Evolutionary conservation across 805 yeast genomes (phyloP), one percentile per base, ranked within the genome.

Genomic region (Lipomyces orientalis): DNA sequence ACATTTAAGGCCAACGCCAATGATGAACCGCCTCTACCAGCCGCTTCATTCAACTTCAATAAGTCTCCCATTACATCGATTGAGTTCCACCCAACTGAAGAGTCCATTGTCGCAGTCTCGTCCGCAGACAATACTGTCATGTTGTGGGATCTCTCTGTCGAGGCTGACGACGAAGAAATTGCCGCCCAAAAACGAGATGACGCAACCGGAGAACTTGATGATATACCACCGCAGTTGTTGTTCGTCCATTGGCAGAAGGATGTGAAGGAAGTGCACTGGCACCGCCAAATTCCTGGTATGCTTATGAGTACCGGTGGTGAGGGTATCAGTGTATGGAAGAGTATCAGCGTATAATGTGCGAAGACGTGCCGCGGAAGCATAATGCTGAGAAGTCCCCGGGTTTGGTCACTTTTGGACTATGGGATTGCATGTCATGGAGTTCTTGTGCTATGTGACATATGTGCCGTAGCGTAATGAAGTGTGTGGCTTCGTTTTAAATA

Each of bases 161-260:
- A 95, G 81, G 98, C 98, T 2, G 99, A 93, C 79, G 98, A 95
- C 77, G 98, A 94, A 77, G 99, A 94, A 80, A 90, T 94, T 72
- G 87, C 90, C 66, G 90, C 89, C 76, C 98, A 94, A 80, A 86
- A 87, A 74, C 85, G 87, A 65, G 95, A 90, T 74, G 85, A 88
- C 54, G 85, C 85, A 73, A 79, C 79, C 16, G 73, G 71, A 22
- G 98, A 93, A 74, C 82, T 95, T 72, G 88, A 88, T 72, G 96
- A 90, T 75, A 91, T 94, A 71, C 99, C 99, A 19, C 95, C 98
- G 29, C 99, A 95, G 80, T 84, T 95, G 75, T 82, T 95, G 77
- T 95, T 95, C 81, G 97, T 94, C 57, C 99, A 95, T 79, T 95
- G 98, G 98, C 99, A 95, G 82, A 88, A 88, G 74, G 96, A 95